Percentiles rank a stretch among this genome's conserved stretches.
Conservation (phyloP, 2,329 filamentous ascomycete species). For the Fusarium pininemorale region DNA sequence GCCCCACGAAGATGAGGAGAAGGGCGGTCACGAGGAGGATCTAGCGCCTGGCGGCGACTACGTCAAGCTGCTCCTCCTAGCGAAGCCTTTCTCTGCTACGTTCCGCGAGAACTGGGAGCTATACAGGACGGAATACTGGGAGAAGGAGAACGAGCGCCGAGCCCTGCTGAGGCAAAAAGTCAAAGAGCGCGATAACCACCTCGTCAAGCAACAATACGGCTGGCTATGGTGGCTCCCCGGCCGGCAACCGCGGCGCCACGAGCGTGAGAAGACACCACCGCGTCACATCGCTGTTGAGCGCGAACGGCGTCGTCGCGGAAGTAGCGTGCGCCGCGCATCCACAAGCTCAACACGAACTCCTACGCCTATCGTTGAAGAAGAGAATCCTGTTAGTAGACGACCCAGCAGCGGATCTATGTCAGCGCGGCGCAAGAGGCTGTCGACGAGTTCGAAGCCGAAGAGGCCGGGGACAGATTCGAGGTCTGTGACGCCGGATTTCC, state of each 20-base stretch:
- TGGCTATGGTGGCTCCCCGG: conserved; percentile 91
- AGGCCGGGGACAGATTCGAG: conserved; percentile 58
- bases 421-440: conserved; percentile 62
- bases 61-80: conserved; percentile 87
- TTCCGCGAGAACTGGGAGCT: conserved; percentile 98
- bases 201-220: conserved; percentile 73
- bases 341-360: conserved; percentile 60
- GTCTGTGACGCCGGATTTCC: conserved; percentile 63
- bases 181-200: conserved; percentile 71
- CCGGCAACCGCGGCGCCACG: conserved; percentile 51
- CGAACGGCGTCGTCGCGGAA: conserved; percentile 61
- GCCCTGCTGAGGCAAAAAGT: conserved; percentile 76
- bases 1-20: conserved; percentile 65
- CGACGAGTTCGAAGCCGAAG: conserved; percentile 54
- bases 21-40: conserved; percentile 83
- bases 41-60: conserved; percentile 89
- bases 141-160: conserved; percentile 91
- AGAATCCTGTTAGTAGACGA: conserved; percentile 53
- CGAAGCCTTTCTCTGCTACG: conserved; percentile 93
- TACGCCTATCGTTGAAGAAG: conserved; percentile 60
- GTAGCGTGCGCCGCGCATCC: conserved; percentile 62
- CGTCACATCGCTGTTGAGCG: conserved; percentile 56
- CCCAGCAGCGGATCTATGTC: conserved; percentile 60
- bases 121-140: conserved; percentile 95
- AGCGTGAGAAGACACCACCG: conserved; percentile 53